Percentiles rank a stretch among this genome's conserved stretches.
phyloP scores from a whole-genome alignment of 1,284 basidiomycete species.

The Tetrapyrgos nigripes region DNA sequence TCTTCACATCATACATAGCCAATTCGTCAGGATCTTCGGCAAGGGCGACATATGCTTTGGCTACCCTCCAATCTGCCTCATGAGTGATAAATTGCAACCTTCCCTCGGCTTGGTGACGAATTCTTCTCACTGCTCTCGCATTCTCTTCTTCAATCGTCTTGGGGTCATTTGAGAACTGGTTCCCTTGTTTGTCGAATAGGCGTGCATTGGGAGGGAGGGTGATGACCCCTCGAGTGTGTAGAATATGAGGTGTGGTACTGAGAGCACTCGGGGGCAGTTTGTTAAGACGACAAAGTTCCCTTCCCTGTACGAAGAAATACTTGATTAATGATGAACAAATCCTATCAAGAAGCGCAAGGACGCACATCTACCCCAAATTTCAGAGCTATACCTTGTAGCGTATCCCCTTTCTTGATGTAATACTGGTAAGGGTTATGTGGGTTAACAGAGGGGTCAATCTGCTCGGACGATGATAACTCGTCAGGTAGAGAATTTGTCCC shows the following conservation, averaged over 20 bases:
- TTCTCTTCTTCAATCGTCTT: slow-evolving; percentile 36
- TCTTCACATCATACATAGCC: slow-evolving; percentile 26
- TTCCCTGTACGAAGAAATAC: slow-evolving; percentile 46
- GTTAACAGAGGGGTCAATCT: not conserved
- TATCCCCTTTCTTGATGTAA: slow-evolving; percentile 66
- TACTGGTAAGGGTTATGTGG: slow-evolving; percentile 37
- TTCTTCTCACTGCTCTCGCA: slow-evolving; percentile 47
- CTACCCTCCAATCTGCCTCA: slow-evolving; percentile 70
- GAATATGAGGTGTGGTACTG: slow-evolving; percentile 72
- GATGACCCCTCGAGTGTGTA: slow-evolving; percentile 71
- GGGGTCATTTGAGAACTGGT: slow-evolving; percentile 21
- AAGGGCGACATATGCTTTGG: slow-evolving; percentile 69
- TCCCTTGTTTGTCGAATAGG: slow-evolving; percentile 10
- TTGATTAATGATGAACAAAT: not conserved
- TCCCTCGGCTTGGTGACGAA: slow-evolving; percentile 62
- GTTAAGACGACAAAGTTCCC: slow-evolving; percentile 67
- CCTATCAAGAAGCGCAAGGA: slow-evolving; percentile 18
- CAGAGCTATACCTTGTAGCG: slow-evolving; percentile 69
- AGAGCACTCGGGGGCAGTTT: slow-evolving; percentile 69
- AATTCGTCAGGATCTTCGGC: slow-evolving; percentile 50
- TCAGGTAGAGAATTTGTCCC: not conserved
- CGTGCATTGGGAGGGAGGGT: slow-evolving; percentile 51
- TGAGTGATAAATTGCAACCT: slow-evolving; percentile 70
- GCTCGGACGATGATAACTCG: not conserved
- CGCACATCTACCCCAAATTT: slow-evolving; percentile 67